Conservation (phyloP, 1,284 basidiomycete genomes). For the Inonotus obliquus region DNA sequence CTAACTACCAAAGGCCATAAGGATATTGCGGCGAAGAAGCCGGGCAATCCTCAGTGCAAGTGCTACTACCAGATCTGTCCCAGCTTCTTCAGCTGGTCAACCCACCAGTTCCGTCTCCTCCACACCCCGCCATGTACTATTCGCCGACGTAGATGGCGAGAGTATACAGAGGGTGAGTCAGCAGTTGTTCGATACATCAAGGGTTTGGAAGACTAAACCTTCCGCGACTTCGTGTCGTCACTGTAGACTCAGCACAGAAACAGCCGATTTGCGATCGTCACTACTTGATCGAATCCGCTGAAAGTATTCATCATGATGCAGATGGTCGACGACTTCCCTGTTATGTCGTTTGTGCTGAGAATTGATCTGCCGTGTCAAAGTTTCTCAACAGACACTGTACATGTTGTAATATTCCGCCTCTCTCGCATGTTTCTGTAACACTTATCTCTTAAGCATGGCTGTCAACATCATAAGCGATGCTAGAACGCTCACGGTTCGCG, state of each 20-base stretch:
- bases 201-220: slow-evolving; percentile 79
- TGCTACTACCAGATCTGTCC: slow-evolving; percentile 33
- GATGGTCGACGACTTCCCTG: too few species aligned
- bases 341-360: too few species aligned
- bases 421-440: too few species aligned
- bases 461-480: too few species aligned
- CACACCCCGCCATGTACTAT: slow-evolving; percentile 51
- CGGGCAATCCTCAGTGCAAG: slow-evolving; percentile 33
- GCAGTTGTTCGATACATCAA: slow-evolving; percentile 78
- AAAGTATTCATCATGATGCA: too few species aligned
- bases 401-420: too few species aligned
- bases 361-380: too few species aligned
- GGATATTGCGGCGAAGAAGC: slow-evolving; percentile 26
- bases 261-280: slow-evolving; percentile 73
- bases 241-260: slow-evolving; percentile 83
- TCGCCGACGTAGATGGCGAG: slow-evolving; percentile 75
- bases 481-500: too few species aligned
- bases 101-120: slow-evolving; percentile 1
- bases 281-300: slow-evolving; percentile 7
- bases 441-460: too few species aligned
- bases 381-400: too few species aligned
- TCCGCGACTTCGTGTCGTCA: slow-evolving; percentile 76
- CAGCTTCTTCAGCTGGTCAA: slow-evolving; percentile 20
- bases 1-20: slow-evolving; percentile 54
- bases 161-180: slow-evolving; percentile 70